phyloP scores from a whole-genome alignment of 176 grass and related monocot species.

The Saccharum officinarum region DNA sequence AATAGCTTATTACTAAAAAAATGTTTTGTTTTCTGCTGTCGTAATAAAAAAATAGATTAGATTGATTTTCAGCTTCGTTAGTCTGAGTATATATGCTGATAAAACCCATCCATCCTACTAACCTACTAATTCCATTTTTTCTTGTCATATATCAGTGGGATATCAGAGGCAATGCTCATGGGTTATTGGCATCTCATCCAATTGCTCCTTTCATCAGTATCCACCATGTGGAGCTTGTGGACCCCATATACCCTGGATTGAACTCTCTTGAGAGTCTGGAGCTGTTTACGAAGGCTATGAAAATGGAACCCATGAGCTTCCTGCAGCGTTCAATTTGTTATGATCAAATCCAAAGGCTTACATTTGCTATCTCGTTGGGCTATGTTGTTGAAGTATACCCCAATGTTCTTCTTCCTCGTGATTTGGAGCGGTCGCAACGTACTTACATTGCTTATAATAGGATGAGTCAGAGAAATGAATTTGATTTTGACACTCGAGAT shows the following conservation, averaged over 20 bases:
- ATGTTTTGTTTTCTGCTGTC: conserved; percentile 7
- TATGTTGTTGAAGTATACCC: conserved; percentile 97
- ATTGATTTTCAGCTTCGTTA: background rate
- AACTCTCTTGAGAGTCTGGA: conserved; percentile 81
- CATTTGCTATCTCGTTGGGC: conserved; percentile 76
- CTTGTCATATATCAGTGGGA: conserved; percentile 73
- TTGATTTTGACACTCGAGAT: conserved; percentile 96
- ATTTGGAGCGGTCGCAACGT: conserved; percentile 74
- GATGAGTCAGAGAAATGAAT: conserved; percentile 67
- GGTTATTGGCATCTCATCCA: conserved; percentile 91
- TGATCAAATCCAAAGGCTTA: conserved; percentile 57
- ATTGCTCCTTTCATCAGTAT: conserved; percentile 89
- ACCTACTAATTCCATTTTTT: conserved; percentile 29
- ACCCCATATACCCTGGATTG: conserved; percentile 82
- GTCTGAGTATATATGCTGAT: conserved; percentile 8
- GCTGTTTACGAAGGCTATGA: conserved; percentile 93
- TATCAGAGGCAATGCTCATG: conserved; percentile 83
- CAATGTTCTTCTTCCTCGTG: conserved; percentile 68
- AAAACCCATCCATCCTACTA: conserved; percentile 12
- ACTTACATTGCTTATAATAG: conserved; percentile 86
- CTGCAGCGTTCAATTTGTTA: conserved; percentile 91
- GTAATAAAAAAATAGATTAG: background rate
- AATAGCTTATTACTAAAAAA: conserved; percentile 8
- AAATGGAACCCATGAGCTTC: conserved; percentile 77
- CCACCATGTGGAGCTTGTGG: conserved; percentile 86